Evolutionary conservation across 2,329 filamentous ascomycete species (phyloP).

Genomic region (Lasiodiplodia sp.): DNA sequence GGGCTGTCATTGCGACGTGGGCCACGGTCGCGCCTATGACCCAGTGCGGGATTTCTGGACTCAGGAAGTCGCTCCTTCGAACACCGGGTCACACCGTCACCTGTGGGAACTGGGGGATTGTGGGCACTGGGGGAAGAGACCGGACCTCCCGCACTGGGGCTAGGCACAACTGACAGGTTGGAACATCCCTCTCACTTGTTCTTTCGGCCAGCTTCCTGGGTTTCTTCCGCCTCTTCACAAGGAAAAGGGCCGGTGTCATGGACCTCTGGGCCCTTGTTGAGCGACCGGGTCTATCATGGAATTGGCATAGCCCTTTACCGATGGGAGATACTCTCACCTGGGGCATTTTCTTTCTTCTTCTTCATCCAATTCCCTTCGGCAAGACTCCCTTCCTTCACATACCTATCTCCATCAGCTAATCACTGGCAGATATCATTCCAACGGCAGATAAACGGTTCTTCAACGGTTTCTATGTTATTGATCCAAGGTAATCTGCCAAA

Average conservation of each 20-base stretch:
- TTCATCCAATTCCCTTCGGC: background rate
- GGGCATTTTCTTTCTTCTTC: background rate
- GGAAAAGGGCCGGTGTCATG: no score
- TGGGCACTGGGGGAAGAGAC: background rate
- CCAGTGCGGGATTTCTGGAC: background rate
- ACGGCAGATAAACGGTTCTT: background rate
- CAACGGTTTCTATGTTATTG: background rate
- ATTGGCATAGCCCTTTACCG: background rate
- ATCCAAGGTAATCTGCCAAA: background rate
- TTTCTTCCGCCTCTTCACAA: no score
- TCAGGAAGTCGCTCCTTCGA: background rate
- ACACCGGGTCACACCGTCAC: no score
- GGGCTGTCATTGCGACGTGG: background rate
- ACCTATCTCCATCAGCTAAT: no score
- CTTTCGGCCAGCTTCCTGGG: no score
- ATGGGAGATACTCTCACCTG: background rate
- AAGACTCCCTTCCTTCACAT: no score
- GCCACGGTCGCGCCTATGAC: background rate
- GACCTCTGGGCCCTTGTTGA: background rate
- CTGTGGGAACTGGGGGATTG: background rate
- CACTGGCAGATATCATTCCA: background rate
- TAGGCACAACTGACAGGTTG: background rate
- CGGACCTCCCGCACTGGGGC: background rate
- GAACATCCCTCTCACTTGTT: no score
- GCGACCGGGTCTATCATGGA: background rate